Evolutionary conservation across 1,284 basidiomycete genomes (phyloP).

Genomic region (Pseudozyma thailandica): DNA sequence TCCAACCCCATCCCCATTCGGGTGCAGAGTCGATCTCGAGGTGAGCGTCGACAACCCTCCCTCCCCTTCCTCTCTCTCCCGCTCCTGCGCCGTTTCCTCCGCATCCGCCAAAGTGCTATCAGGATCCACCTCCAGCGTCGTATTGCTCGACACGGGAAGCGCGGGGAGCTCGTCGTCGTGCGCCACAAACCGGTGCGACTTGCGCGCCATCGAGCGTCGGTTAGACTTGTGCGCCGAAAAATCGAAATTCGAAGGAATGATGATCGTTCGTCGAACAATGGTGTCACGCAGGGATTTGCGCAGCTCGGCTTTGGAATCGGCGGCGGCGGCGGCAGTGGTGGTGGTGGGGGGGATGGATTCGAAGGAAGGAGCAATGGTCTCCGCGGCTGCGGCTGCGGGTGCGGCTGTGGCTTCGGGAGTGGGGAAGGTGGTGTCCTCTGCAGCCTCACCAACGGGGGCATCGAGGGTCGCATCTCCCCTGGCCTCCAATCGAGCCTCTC

Average conservation of each 20-base stretch:
- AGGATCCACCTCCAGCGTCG: too few species aligned
- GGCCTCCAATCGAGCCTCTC: neutral
- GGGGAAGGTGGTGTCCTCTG: neutral
- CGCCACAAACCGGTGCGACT: slow-evolving; percentile 37
- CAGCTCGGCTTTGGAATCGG: slow-evolving; percentile 5
- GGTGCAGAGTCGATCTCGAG: slow-evolving; percentile 22
- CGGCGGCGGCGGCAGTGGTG: neutral
- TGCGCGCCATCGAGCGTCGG: slow-evolving; percentile 46
- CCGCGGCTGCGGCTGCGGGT: too few species aligned
- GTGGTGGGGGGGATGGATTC: slow-evolving; percentile 1
- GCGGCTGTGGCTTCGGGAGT: too few species aligned
- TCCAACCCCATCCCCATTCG: slow-evolving; percentile 8
- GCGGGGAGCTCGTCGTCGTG: slow-evolving; percentile 29
- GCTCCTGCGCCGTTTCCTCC: too few species aligned
- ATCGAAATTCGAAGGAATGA: slow-evolving; percentile 47
- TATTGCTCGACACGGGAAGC: too few species aligned
- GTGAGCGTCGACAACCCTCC: slow-evolving; percentile 13
- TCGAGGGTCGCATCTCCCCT: neutral
- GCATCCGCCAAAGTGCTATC: too few species aligned
- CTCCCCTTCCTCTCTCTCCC: neutral
- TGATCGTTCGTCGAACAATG: slow-evolving; percentile 60
- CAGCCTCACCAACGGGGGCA: too few species aligned
- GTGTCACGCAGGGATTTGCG: slow-evolving; percentile 57
- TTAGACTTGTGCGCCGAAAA: slow-evolving; percentile 31
- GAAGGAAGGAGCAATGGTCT: too few species aligned